Conservation (phyloP, 2,329 filamentous ascomycete genomes). For the Chrysoporthe deuterocubensis region DNA sequence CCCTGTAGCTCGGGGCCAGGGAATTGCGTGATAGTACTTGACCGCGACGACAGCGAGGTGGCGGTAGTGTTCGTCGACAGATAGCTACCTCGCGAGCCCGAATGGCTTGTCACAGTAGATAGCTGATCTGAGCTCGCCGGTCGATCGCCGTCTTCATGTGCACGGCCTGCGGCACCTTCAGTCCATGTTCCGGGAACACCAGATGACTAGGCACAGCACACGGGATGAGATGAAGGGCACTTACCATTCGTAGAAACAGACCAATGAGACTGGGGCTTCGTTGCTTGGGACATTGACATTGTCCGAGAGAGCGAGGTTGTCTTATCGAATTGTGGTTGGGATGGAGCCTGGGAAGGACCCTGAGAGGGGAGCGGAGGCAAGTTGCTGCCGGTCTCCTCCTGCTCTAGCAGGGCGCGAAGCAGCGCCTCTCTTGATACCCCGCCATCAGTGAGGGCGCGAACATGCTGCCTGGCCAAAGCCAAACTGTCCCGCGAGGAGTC, state of each 20-base stretch:
- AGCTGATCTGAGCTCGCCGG: constrained; percentile 26
- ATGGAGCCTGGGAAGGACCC: constrained; percentile 11
- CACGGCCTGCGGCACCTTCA: constrained; percentile 17
- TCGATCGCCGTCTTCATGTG: constrained; percentile 24
- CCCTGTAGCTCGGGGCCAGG: constrained; percentile 43
- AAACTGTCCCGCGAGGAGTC: constrained; percentile 36
- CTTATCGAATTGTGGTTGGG: constrained; percentile 20
- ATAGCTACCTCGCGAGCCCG: constrained; percentile 52
- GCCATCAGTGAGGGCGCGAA: constrained; percentile 37
- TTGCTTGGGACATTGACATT: constrained; percentile 23
- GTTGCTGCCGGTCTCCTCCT: constrained; percentile 31
- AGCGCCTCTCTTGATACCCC: constrained; percentile 39
- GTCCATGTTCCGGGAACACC: constrained; percentile 7
- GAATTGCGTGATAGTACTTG: constrained; percentile 39
- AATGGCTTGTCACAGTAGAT: constrained; percentile 38
- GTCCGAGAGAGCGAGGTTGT: constrained; percentile 18
- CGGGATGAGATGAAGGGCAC: constrained; percentile 9
- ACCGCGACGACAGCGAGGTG: constrained; percentile 38
- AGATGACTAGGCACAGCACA: constrained; percentile 3
- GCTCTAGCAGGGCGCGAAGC: constrained; percentile 39
- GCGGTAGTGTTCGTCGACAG: constrained; percentile 44
- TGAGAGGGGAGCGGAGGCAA: constrained; percentile 22
- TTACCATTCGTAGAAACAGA: constrained; percentile 21
- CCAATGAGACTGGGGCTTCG: constrained; percentile 24
- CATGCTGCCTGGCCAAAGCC: constrained; percentile 38